phyloP scores from a whole-genome alignment of 2,329 filamentous ascomycete species.

The Cladophialophora chaetospira region DNA sequence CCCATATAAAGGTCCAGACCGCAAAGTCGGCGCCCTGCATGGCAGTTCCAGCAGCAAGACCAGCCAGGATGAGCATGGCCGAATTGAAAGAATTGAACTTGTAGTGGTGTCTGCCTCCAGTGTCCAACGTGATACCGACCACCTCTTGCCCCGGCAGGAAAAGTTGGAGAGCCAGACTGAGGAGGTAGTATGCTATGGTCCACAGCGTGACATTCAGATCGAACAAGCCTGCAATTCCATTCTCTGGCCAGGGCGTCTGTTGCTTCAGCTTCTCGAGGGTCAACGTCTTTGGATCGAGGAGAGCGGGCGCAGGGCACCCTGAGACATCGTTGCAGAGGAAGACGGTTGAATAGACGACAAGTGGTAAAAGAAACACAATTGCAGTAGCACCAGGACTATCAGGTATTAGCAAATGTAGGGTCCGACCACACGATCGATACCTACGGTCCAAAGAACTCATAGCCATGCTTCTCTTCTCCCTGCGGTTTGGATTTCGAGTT shows the following conservation, averaged over 20 bases:
- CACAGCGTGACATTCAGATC: conserved; percentile 70
- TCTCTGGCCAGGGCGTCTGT: conserved; percentile 77
- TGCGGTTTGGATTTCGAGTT: conserved; percentile 7
- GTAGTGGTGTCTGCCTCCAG: conserved; percentile 76
- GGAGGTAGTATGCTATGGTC: conserved; percentile 73
- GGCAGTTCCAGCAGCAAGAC: conserved; percentile 72
- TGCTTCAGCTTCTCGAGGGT: conserved; percentile 71
- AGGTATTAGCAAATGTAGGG: conserved; percentile 18
- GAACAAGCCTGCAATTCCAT: conserved; percentile 70
- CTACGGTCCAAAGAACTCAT: conserved; percentile 52
- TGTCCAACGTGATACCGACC: conserved; percentile 69
- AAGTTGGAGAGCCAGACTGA: conserved; percentile 73
- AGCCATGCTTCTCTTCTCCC: conserved; percentile 43
- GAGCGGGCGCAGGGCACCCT: conserved; percentile 83
- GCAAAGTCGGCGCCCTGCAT: conserved; percentile 77
- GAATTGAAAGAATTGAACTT: conserved; percentile 78
- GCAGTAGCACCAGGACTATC: conserved; percentile 71
- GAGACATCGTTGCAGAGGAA: conserved; percentile 92
- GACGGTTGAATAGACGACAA: conserved; percentile 75
- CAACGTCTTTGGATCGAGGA: conserved; percentile 71
- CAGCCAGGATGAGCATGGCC: conserved; percentile 70
- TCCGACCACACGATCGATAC: conserved; percentile 30
- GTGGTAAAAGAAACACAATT: conserved; percentile 78
- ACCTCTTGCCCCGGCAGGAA: conserved; percentile 73
- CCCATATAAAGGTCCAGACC: conserved; percentile 89